phyloP scores from a whole-genome alignment of 768 basidiomycete genomes.

The Trametes gibbosa region DNA sequence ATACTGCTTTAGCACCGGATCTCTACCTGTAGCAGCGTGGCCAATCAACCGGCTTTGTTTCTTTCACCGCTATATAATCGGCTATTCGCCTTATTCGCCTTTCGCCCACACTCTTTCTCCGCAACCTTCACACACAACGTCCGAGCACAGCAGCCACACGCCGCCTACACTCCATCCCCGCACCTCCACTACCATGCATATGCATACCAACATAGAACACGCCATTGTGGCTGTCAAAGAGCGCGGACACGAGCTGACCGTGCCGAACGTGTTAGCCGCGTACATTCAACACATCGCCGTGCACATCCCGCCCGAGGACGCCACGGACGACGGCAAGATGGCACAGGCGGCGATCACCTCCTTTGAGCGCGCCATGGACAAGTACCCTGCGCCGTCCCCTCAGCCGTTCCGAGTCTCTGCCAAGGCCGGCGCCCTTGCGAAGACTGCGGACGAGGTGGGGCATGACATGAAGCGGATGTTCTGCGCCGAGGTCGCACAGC shows the following conservation, averaged over 20 bases:
- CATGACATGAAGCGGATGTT: background rate
- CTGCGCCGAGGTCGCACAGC: slow-evolving; percentile 14
- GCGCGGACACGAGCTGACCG: slow-evolving; percentile 27
- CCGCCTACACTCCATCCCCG: too few relatives aligned
- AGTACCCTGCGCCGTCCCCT: slow-evolving; percentile 11
- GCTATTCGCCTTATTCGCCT: background rate
- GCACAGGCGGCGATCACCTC: slow-evolving; percentile 95
- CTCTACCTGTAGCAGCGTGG: background rate
- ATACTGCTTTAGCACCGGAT: background rate
- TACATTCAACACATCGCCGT: slow-evolving; percentile 64
- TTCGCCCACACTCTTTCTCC: background rate
- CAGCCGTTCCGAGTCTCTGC: background rate
- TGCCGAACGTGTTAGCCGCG: slow-evolving; percentile 72
- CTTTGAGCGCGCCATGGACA: slow-evolving; percentile 20
- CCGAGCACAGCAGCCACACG: background rate
- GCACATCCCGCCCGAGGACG: slow-evolving; percentile 66
- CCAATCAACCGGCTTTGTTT: slow-evolving; percentile 8
- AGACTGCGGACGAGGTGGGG: background rate
- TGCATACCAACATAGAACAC: slow-evolving; percentile 8
- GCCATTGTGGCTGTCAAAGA: slow-evolving; percentile 15
- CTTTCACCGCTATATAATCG: slow-evolving; percentile 1
- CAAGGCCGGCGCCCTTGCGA: background rate
- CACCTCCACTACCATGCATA: background rate
- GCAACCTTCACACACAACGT: background rate
- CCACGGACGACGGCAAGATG: slow-evolving; percentile 94